Evolutionary conservation across 352 stramenopile species (phyloP).

Genomic region (Pythium apleroticum): DNA sequence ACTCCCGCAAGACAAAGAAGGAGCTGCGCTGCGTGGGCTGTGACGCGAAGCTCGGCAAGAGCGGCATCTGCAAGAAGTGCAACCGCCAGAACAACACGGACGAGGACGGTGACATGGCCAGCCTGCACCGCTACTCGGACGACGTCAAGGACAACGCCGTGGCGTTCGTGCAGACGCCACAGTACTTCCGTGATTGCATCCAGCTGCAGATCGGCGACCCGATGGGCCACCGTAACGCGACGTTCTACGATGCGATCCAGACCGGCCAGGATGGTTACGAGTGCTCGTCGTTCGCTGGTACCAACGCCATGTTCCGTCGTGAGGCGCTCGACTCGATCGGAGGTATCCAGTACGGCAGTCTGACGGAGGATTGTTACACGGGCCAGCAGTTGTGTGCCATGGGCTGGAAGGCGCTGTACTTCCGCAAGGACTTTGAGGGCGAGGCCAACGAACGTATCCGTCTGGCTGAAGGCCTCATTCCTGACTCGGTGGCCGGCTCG

Average conservation of each 20-base stretch:
- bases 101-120: slow-evolving; percentile 25
- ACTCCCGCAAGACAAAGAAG: slow-evolving; percentile 30
- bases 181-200: slow-evolving; percentile 45
- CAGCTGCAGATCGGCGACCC: slow-evolving; percentile 48
- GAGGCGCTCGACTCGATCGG: slow-evolving; percentile 49
- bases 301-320: slow-evolving; percentile 53
- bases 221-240: slow-evolving; percentile 46
- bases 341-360: slow-evolving; percentile 49
- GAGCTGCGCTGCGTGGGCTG: slow-evolving; percentile 38
- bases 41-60: slow-evolving; percentile 32
- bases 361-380: slow-evolving; percentile 58
- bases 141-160: slow-evolving; percentile 43
- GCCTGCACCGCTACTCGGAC: slow-evolving; percentile 37
- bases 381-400: slow-evolving; percentile 38
- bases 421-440: slow-evolving; percentile 51
- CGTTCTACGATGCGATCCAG: slow-evolving; percentile 50
- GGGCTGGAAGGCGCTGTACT: slow-evolving; percentile 51
- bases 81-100: slow-evolving; percentile 26
- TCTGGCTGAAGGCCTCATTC: slow-evolving; percentile 41
- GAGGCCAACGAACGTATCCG: slow-evolving; percentile 44
- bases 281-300: slow-evolving; percentile 47
- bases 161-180: slow-evolving; percentile 47
- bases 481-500: slow-evolving; percentile 40
- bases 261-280: slow-evolving; percentile 49
- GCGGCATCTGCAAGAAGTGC: slow-evolving; percentile 38